Base-by-base conservation (phyloP, 192 early-diverging fungal species). In the Dissophora ornata region DNA sequence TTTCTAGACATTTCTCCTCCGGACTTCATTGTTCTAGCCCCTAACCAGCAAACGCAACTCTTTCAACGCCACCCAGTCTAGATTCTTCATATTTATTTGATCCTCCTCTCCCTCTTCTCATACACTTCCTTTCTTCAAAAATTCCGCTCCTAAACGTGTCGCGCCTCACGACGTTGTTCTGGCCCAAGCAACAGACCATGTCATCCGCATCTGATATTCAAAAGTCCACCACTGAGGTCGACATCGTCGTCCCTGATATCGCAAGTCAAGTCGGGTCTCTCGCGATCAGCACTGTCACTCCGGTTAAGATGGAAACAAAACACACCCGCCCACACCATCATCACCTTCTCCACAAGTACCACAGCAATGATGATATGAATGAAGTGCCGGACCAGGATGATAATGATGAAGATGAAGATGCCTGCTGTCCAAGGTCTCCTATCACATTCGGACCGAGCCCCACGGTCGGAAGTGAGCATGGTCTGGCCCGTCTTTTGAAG, bases 371-470 rank as follows among this genome's bases (percentile, higher is more conserved):
- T 2, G 36, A 38, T n/a, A n/a, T n/a, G n/a, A n/a, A n/a, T 21
- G 60, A 62, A 10, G 47, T 36, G 33, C 4, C 6, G 18, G 26
- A 56, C 13, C 16, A 59, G 29, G 36, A 53, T 4, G 46, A 60
- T 15, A 64, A 77, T 5, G 52, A 67, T 3, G 57, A 48, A 12
- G 22, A 67, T 18, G 51, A 77, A 15, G 63, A 66, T 9, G 50
- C 63, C n/a, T 77, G 73, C 64, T 67, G 57, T 41, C 57, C 71
- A 41, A 58, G 73, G 2, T 67, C 73, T 0, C 73, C 73, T 5
- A 58, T 77, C 26, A 77, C 73, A 1, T 45, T 50, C 21, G 73
- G 73, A 19, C 73, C 73, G 2, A 77, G 73, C 29, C 73, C 73
- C 10, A 30, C 73, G 5, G 53, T 77, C 16, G 53, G 33, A 19